Conservation (phyloP, 179 eudicot species). For the Heliamphora ciliata region DNA sequence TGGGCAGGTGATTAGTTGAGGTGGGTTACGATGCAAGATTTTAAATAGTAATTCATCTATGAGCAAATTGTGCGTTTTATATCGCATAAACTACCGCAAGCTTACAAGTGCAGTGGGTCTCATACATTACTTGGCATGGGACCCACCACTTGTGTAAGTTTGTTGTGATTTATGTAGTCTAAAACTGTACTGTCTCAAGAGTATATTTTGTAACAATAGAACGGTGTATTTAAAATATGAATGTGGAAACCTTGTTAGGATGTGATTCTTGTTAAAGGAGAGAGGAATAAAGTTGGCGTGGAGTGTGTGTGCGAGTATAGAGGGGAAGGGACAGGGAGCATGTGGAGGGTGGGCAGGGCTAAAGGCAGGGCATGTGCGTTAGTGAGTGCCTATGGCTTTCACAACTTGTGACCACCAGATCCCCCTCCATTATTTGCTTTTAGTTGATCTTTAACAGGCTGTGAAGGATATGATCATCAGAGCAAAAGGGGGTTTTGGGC, state of each 20-base stretch:
- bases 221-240: too few species aligned
- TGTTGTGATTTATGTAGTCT: too few species aligned
- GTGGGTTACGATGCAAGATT: not conserved
- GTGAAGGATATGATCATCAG: constrained; percentile 3
- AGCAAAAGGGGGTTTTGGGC: constrained; percentile 2
- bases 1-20: not conserved
- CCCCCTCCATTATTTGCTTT: constrained; percentile 15
- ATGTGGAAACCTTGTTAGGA: not conserved
- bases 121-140: too few species aligned
- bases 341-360: constrained; percentile 25
- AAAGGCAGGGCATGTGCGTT: constrained; percentile 24
- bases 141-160: too few species aligned
- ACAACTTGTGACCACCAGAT: constrained; percentile 24
- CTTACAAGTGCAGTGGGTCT: too few species aligned
- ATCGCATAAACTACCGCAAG: too few species aligned
- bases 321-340: constrained; percentile 27
- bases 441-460: constrained; percentile 23
- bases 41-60: too few species aligned
- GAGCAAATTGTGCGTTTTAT: too few species aligned
- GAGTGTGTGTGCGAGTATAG: not conserved
- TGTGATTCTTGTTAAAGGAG: not conserved
- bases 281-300: constrained; percentile 17
- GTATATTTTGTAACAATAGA: too few species aligned
- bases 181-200: too few species aligned
- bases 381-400: constrained; percentile 1